These are phyloP conservation scores for Coniochaeta sp. DNA, from an alignment of 2,329 filamentous ascomycete species.

Conservation along the genomic window DNA sequence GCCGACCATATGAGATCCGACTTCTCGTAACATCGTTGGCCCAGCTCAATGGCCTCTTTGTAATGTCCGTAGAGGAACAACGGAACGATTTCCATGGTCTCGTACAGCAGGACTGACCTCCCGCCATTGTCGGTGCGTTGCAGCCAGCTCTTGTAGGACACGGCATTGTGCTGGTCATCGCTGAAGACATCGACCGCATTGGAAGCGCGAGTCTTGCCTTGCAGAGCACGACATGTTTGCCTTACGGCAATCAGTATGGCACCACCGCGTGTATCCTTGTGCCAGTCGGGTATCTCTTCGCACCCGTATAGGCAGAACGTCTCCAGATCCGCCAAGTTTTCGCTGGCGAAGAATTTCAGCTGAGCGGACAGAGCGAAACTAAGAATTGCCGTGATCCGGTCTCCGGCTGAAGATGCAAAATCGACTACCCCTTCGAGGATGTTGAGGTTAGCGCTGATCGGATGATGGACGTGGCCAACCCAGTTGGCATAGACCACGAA, in stretches of 20 bases:
- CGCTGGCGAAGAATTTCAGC: constrained; percentile 62
- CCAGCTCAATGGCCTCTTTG: constrained; percentile 49
- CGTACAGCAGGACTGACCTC: constrained; percentile 60
- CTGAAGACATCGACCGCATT: constrained; percentile 52
- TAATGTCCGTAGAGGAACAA: constrained; percentile 59
- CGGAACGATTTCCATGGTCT: constrained; percentile 57
- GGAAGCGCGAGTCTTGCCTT: constrained; percentile 60
- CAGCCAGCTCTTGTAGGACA: constrained; percentile 53
- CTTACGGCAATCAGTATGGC: constrained; percentile 59
- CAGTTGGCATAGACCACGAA: constrained; percentile 64
- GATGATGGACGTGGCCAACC: constrained; percentile 61
- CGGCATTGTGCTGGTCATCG: constrained; percentile 58
- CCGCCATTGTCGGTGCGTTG: constrained; percentile 50
- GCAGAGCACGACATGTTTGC: constrained; percentile 62
- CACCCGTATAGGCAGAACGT: constrained; percentile 64
- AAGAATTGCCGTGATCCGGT: constrained; percentile 64
- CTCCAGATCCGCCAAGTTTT: constrained; percentile 64
- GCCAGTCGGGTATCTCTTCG: constrained; percentile 68
- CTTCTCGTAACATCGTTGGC: constrained; percentile 39
- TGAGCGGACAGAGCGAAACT: constrained; percentile 62
- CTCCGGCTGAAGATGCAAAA: constrained; percentile 58
- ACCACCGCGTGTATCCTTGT: constrained; percentile 63
- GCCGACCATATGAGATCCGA: constrained; percentile 50
- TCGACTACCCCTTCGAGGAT: constrained; percentile 62
- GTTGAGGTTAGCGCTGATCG: constrained; percentile 49